Percentiles rank a stretch among this genome's conserved stretches.
Evolutionary conservation across 2,329 filamentous ascomycete species (phyloP).

Genomic region (Aureobasidium sp.): DNA sequence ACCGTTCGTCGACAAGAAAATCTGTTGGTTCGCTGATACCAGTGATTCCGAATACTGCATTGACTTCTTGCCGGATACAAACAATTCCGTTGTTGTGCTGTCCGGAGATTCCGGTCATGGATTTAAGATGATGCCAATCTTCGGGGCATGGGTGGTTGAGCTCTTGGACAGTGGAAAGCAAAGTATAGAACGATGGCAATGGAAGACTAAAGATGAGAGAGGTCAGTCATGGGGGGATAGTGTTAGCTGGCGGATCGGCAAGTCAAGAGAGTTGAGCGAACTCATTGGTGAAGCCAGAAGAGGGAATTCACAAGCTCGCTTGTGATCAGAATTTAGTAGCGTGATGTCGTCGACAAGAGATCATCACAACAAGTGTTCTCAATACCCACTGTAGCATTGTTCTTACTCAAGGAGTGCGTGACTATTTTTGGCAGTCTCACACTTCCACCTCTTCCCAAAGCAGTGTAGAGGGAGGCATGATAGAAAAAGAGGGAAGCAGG

Average conservation of each 20-base stretch:
- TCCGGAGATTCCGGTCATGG: constrained; percentile 54
- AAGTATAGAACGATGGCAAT: constrained; percentile 41
- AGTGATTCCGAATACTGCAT: constrained; percentile 52
- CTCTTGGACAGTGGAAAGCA: constrained; percentile 40
- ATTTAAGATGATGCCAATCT: constrained; percentile 54
- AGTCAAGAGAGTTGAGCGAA: constrained; percentile 18
- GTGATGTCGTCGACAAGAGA: too few relatives aligned
- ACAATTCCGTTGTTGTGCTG: constrained; percentile 40
- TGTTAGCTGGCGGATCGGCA: constrained; percentile 42
- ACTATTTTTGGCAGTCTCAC: too few relatives aligned
- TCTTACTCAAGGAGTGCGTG: too few relatives aligned
- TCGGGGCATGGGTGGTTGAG: constrained; percentile 47
- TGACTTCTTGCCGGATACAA: constrained; percentile 47
- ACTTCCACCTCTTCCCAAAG: too few relatives aligned
- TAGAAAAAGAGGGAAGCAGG: too few relatives aligned
- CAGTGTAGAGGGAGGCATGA: too few relatives aligned
- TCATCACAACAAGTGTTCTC: too few relatives aligned
- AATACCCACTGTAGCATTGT: neutral
- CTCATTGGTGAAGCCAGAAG: neutral
- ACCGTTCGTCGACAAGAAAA: constrained; percentile 46
- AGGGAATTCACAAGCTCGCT: neutral
- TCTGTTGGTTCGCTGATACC: constrained; percentile 60
- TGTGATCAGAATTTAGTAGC: neutral
- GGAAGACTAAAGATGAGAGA: constrained; percentile 34
- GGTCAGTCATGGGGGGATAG: constrained; percentile 34